Evolutionary conservation across 768 basidiomycete species (phyloP).

Genomic region (Inosperma sp.): DNA sequence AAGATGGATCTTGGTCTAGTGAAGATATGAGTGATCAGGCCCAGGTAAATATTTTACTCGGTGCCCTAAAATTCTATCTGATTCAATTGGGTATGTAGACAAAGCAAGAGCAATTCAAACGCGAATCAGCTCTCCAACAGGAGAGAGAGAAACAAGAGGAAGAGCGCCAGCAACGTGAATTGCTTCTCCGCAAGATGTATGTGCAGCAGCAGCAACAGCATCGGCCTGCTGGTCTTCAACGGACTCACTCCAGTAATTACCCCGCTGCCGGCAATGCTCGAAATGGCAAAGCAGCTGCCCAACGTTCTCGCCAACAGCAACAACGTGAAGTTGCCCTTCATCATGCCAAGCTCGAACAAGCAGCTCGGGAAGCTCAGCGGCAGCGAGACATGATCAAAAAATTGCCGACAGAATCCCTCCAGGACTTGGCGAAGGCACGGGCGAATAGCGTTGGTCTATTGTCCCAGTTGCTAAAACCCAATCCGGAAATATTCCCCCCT

Average conservation of each 20-base stretch:
- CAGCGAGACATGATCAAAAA: conserved; percentile 72
- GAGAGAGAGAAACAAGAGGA: conserved; percentile 12
- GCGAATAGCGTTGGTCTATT: conserved; percentile 50
- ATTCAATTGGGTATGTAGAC: background rate
- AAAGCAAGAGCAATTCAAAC: conserved; percentile 10
- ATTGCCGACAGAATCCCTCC: conserved; percentile 61
- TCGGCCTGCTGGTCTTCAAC: conserved; percentile 18
- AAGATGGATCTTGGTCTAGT: conserved; percentile 50
- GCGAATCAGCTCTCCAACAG: conserved; percentile 1
- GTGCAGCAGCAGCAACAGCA: conserved; percentile 20
- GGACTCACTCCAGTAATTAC: conserved; percentile 25
- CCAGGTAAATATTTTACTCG: conserved; percentile 2
- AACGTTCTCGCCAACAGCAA: conserved; percentile 16
- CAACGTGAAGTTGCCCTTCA: conserved; percentile 12
- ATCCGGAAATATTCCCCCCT: conserved; percentile 53
- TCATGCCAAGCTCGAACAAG: conserved; percentile 37
- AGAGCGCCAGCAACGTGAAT: conserved; percentile 12
- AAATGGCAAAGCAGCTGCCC: conserved; percentile 9
- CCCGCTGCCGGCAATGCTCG: conserved; percentile 15
- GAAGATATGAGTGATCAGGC: conserved; percentile 46
- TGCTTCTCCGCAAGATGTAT: conserved; percentile 10
- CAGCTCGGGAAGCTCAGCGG: conserved; percentile 58
- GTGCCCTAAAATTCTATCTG: background rate
- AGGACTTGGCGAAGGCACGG: conserved; percentile 40
- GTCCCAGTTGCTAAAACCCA: conserved; percentile 68